phyloP scores from a whole-genome alignment of 78 protist genomes.

The Dictyostelium purpureum region DNA sequence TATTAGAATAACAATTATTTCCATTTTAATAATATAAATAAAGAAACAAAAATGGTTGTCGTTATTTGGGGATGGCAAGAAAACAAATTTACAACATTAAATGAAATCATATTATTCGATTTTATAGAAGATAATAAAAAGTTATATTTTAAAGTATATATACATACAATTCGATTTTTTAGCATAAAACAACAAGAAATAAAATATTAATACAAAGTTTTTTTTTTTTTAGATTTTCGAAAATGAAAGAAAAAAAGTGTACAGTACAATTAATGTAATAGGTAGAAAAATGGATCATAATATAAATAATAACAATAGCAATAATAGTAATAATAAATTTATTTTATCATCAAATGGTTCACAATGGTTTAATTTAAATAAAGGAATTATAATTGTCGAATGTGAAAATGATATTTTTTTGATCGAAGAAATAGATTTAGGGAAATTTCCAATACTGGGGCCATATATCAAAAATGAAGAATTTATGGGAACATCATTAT shows the following conservation, averaged over 20 bases:
- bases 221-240: neutral
- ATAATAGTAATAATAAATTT: neutral
- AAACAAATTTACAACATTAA: neutral
- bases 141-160: slow-evolving; percentile 5
- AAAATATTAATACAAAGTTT: neutral
- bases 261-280: neutral
- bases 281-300: neutral
- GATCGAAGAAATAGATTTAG: neutral
- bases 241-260: neutral
- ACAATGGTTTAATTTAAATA: slow-evolving; percentile 2
- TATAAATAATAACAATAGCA: neutral
- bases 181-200: neutral
- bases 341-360: neutral
- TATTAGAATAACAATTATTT: no score
- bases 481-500: neutral
- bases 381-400: neutral
- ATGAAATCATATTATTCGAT: neutral
- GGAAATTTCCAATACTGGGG: neutral
- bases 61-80: slow-evolving; percentile 10
- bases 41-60: neutral
- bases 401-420: slow-evolving; percentile 1
- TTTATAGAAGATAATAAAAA: slow-evolving; percentile 18
- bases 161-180: neutral
- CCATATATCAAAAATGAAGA: neutral
- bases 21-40: no score